A percentile compares a stretch with the other conserved stretches of the same genome.
Conservation (phyloP, 768 basidiomycete genomes). For the Leccinum rimulosum region DNA sequence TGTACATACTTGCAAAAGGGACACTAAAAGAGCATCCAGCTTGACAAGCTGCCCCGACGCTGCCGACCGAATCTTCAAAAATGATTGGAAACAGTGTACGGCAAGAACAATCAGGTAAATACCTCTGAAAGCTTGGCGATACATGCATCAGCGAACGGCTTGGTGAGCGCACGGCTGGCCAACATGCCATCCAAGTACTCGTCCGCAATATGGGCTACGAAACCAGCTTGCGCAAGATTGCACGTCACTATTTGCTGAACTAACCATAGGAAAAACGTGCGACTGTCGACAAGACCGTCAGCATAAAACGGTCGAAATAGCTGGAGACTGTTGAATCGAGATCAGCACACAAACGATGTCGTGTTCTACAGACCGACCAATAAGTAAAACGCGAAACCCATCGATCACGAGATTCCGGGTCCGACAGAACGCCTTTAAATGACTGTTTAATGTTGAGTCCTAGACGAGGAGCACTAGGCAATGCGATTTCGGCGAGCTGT, state of each 20-base stretch:
- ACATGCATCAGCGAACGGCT: conserved; percentile 73
- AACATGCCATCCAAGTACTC: conserved; percentile 76
- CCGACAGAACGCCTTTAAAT: conserved; percentile 78
- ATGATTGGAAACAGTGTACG: neutral
- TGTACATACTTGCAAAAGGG: conserved; percentile 56
- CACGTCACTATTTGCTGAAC: conserved; percentile 71
- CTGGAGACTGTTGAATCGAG: conserved; percentile 48
- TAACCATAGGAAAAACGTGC: conserved; percentile 75
- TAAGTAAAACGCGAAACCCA: conserved; percentile 83
- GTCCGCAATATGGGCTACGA: conserved; percentile 71
- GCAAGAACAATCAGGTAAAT: conserved; percentile 17
- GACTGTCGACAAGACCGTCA: conserved; percentile 78
- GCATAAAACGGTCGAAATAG: conserved; percentile 74
- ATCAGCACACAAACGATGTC: neutral
- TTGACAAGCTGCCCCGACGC: conserved; percentile 54
- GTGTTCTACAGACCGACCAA: conserved; percentile 44
- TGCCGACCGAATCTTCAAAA: conserved; percentile 50
- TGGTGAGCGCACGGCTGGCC: too few relatives aligned
- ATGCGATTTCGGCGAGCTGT: conserved; percentile 71
- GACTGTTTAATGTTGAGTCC: conserved; percentile 80
- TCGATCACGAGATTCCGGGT: conserved; percentile 62
- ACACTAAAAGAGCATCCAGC: conserved; percentile 51
- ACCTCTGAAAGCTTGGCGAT: conserved; percentile 65
- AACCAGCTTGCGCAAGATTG: conserved; percentile 80
- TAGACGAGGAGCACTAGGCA: conserved; percentile 75